A percentile compares a stretch with the other conserved stretches of the same genome.
These are phyloP conservation scores for Dactylis glomerata DNA, from an alignment of 176 grass and related monocot species.

Conservation along the genomic window DNA sequence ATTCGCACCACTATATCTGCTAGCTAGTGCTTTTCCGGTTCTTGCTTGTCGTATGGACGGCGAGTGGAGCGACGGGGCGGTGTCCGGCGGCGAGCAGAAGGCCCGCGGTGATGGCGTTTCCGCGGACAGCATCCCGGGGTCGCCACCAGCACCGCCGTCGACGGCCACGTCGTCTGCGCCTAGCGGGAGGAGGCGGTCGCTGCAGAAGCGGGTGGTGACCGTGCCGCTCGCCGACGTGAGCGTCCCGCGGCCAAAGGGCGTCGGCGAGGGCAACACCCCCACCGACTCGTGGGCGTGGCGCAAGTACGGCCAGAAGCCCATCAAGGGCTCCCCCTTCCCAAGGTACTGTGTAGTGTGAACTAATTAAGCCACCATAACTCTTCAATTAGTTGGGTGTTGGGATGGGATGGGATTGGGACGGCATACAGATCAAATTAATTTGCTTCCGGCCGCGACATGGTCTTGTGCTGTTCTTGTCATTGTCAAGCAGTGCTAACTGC, in stretches of 20 bases:
- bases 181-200: conserved; percentile 46
- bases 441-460: background rate
- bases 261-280: conserved; percentile 62
- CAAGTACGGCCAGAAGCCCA: conserved; percentile 97
- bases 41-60: conserved; percentile 39
- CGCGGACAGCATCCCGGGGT: conserved; percentile 20
- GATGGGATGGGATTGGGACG: background rate
- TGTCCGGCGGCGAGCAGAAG: conserved; percentile 37
- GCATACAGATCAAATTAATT: background rate
- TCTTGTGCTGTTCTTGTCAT: background rate
- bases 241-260: conserved; percentile 49
- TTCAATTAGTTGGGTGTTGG: background rate
- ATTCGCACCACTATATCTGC: background rate
- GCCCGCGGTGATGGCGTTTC: background rate
- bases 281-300: conserved; percentile 87
- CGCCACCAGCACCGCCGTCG: conserved; percentile 12
- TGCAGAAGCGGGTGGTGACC: conserved; percentile 76
- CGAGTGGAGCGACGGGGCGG: conserved; percentile 55
- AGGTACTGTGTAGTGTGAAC: conserved; percentile 27
- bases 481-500: background rate
- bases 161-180: background rate
- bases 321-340: conserved; percentile 92
- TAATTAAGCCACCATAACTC: background rate
- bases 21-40: background rate
- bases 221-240: conserved; percentile 55